Percentiles rank a stretch among this genome's conserved stretches.
These are phyloP conservation scores for Nicotiana tabacum DNA, from an alignment of 257 asterid genomes.

Conservation along the genomic window DNA sequence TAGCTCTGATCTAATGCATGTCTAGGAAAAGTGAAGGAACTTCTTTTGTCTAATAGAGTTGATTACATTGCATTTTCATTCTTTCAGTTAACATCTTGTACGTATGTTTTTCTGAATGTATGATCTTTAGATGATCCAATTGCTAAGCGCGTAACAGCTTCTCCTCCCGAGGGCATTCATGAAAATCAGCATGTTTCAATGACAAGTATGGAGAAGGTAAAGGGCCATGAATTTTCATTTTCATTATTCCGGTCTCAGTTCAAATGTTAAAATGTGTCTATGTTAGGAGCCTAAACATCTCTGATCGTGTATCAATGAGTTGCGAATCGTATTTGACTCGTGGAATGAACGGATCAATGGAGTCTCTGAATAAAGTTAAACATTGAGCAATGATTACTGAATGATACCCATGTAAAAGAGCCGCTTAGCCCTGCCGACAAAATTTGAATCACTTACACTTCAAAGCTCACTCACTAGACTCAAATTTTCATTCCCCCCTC, in stretches of 20 bases:
- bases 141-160: slow-evolving; percentile 46
- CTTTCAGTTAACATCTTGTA: slow-evolving; percentile 11
- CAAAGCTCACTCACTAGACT: not conserved
- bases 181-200: slow-evolving; percentile 32
- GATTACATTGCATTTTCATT: not conserved
- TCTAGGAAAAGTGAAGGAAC: not conserved
- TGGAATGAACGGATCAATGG: not conserved
- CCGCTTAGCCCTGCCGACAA: not conserved
- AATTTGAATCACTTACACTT: not conserved
- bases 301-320: not conserved
- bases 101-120: slow-evolving; percentile 11
- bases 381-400: not conserved
- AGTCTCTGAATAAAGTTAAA: not conserved
- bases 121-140: slow-evolving; percentile 74
- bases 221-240: slow-evolving; percentile 12
- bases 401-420: not conserved
- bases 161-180: slow-evolving; percentile 39
- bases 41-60: not conserved
- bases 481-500: too few relatives aligned
- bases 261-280: not conserved
- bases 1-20: not conserved
- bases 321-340: not conserved
- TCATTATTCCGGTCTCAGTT: not conserved
- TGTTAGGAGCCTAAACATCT: not conserved
- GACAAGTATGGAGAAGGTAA: slow-evolving; percentile 35